Evolutionary conservation across 108 stramenopile species (phyloP).

Genomic region (Asterionellopsis glacialis): DNA sequence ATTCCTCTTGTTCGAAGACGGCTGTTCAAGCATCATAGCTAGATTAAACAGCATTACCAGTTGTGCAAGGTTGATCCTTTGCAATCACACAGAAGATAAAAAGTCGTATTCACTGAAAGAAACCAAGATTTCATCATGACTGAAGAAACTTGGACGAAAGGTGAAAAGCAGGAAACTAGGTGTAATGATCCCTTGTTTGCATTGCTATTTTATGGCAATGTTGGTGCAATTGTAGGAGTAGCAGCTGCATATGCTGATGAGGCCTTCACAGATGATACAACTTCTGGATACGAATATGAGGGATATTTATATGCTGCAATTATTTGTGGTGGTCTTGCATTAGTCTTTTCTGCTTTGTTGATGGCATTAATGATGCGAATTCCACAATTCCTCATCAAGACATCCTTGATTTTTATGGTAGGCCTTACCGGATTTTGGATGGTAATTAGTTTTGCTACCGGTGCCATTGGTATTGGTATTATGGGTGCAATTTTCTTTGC

Average conservation of each 20-base stretch:
- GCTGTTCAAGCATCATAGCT: no score
- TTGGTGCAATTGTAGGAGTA: constrained; percentile 56
- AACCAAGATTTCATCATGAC: background rate
- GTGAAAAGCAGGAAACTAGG: constrained; percentile 28
- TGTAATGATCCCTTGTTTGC: constrained; percentile 89
- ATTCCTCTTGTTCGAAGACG: no score
- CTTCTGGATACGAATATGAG: constrained; percentile 24
- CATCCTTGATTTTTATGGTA: constrained; percentile 55
- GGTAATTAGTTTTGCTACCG: constrained; percentile 41
- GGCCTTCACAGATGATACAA: constrained; percentile 24
- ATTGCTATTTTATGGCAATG: constrained; percentile 53
- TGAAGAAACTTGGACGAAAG: constrained; percentile 7
- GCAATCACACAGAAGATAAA: no score
- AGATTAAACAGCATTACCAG: no score
- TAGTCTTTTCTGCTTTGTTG: constrained; percentile 43
- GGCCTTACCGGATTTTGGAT: constrained; percentile 41
- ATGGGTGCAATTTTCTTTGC: constrained; percentile 60
- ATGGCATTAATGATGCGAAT: constrained; percentile 60
- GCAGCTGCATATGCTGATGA: constrained; percentile 42
- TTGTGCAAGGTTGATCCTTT: no score
- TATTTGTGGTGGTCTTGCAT: constrained; percentile 32
- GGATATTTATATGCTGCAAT: constrained; percentile 54
- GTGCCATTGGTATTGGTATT: constrained; percentile 48
- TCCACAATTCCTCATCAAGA: constrained; percentile 69
- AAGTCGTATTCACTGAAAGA: constrained; percentile 8